Evolutionary conservation across 2,329 filamentous ascomycete species (phyloP).

Genomic region (Leptographium flavum): DNA sequence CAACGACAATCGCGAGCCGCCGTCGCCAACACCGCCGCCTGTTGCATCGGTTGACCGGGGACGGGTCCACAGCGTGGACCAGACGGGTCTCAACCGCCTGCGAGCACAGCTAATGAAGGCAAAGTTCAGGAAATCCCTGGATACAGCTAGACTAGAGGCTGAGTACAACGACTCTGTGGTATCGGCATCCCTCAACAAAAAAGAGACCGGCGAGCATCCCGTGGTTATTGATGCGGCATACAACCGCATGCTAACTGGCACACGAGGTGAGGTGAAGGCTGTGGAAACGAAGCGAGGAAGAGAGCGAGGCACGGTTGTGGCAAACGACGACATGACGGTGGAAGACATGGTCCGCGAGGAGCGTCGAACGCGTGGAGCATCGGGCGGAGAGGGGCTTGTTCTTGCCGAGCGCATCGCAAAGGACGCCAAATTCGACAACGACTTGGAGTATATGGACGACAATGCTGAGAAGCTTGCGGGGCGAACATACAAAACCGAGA

Average conservation of each 20-base stretch:
- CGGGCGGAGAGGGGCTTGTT: slow-evolving; percentile 64
- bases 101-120: slow-evolving; percentile 95
- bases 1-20: slow-evolving; percentile 14
- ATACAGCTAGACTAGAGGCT: slow-evolving; percentile 62
- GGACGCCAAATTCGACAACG: slow-evolving; percentile 78
- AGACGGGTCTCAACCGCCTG: slow-evolving; percentile 72
- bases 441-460: slow-evolving; percentile 95
- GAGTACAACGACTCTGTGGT: slow-evolving; percentile 70
- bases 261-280: slow-evolving; percentile 57
- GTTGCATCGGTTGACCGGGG: neutral
- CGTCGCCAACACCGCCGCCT: slow-evolving; percentile 15
- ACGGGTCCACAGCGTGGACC: slow-evolving; percentile 43
- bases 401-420: slow-evolving; percentile 90
- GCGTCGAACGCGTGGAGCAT: slow-evolving; percentile 63
- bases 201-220: slow-evolving; percentile 38
- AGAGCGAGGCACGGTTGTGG: slow-evolving; percentile 72
- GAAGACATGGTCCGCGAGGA: slow-evolving; percentile 97
- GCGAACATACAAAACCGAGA: slow-evolving; percentile 74
- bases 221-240: slow-evolving; percentile 81
- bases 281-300: slow-evolving; percentile 69
- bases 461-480: slow-evolving; percentile 83
- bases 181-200: slow-evolving; percentile 28
- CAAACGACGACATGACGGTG: slow-evolving; percentile 90
- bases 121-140: slow-evolving; percentile 64
- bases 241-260: slow-evolving; percentile 72